Conservation (phyloP, 306 rosid species). For the Dryas drummondii region DNA sequence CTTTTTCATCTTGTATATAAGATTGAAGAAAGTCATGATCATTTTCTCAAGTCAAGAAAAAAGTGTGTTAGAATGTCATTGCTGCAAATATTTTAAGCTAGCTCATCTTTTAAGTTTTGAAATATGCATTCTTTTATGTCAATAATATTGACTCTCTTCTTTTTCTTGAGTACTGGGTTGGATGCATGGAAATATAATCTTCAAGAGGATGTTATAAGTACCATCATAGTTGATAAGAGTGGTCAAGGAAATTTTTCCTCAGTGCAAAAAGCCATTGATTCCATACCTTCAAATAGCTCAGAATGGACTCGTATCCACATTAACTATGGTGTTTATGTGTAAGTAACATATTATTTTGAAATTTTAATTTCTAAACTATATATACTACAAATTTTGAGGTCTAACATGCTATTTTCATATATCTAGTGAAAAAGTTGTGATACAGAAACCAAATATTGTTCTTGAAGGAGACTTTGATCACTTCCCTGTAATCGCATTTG, state of each 20-base stretch:
- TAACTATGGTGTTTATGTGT: conserved; percentile 27
- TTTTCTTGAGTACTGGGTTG: background rate
- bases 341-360: background rate
- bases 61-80: no score
- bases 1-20: background rate
- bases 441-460: conserved; percentile 33
- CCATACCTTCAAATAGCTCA: conserved; percentile 13
- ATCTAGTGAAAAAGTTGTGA: conserved; percentile 34
- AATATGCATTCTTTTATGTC: background rate
- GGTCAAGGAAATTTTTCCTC: conserved; percentile 15
- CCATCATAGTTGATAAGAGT: conserved; percentile 27
- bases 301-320: conserved; percentile 35
- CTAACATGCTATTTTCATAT: background rate
- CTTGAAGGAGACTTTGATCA: conserved; percentile 30
- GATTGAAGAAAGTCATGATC: background rate
- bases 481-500: background rate
- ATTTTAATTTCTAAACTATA: background rate
- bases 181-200: background rate
- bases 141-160: background rate
- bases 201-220: background rate
- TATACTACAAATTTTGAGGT: background rate
- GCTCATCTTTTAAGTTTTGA: background rate
- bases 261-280: conserved; percentile 45
- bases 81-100: background rate
- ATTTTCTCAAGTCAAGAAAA: background rate